A percentile compares a stretch with the other conserved stretches of the same genome.
These are phyloP conservation scores for Sarocladiaceae sp. DNA, from an alignment of 2,329 filamentous ascomycete genomes.

Conservation along the genomic window DNA sequence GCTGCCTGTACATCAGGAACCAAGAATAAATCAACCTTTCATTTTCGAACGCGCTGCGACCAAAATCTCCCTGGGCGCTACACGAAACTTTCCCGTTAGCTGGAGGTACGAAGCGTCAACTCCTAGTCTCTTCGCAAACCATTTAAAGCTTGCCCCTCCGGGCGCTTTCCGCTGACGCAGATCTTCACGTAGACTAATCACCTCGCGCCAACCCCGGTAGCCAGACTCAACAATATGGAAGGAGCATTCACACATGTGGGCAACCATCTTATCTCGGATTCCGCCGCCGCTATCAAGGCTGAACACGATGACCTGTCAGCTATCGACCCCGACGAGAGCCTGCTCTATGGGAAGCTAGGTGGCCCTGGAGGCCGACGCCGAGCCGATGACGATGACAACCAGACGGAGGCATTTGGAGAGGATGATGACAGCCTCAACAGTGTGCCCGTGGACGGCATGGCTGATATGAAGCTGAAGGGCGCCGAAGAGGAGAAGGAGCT, in stretches of 20 bases:
- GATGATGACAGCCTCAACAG: conserved; percentile 80
- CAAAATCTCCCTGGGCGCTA: background rate
- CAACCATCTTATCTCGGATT: conserved; percentile 82
- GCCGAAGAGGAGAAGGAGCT: conserved; percentile 83
- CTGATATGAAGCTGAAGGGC: conserved; percentile 54
- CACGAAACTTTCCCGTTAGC: background rate
- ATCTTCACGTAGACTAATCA: background rate
- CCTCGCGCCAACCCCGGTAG: background rate
- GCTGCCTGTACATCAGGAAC: conserved; percentile 7
- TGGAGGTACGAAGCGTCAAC: background rate
- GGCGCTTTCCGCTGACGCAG: background rate
- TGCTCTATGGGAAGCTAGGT: conserved; percentile 69
- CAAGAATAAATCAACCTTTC: conserved; percentile 10
- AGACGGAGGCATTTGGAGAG: conserved; percentile 77
- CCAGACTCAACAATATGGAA: conserved; percentile 55
- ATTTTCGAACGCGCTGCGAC: conserved; percentile 6
- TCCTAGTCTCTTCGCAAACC: background rate
- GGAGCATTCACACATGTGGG: conserved; percentile 84
- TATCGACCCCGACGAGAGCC: conserved; percentile 73
- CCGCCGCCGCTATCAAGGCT: conserved; percentile 82
- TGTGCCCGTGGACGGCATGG: conserved; percentile 71
- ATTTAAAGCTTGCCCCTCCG: background rate
- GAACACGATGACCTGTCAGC: conserved; percentile 70
- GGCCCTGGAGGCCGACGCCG: conserved; percentile 60
- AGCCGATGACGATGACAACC: conserved; percentile 86